phyloP scores from a whole-genome alignment of 176 grass and related monocot genomes.

The Poa annua region DNA sequence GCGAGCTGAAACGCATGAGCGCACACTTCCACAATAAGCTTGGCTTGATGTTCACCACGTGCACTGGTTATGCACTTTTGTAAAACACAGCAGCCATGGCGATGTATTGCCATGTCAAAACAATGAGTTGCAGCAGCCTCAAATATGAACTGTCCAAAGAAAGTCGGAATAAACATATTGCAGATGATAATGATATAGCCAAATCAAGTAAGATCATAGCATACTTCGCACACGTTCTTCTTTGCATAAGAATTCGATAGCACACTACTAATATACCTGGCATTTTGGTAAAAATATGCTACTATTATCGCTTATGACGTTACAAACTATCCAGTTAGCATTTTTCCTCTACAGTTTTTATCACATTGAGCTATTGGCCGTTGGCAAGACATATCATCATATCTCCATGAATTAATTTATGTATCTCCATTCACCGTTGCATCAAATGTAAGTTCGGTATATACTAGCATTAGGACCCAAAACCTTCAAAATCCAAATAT shows the following conservation, averaged over 20 bases:
- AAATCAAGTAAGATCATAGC: slow-evolving; percentile 20
- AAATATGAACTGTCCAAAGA: slow-evolving; percentile 72
- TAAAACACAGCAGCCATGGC: slow-evolving; percentile 86
- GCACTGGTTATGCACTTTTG: slow-evolving; percentile 75
- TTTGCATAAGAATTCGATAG: slow-evolving; percentile 16
- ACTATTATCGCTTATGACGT: background rate
- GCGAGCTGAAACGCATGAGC: slow-evolving; percentile 66
- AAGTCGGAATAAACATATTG: slow-evolving; percentile 8
- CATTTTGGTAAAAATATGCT: background rate
- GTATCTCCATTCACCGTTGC: background rate
- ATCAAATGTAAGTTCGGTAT: slow-evolving; percentile 8
- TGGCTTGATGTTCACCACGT: slow-evolving; percentile 56
- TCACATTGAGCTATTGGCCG: background rate
- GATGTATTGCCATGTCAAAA: slow-evolving; percentile 76
- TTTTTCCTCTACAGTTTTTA: background rate
- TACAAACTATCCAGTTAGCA: background rate
- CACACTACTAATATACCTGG: background rate
- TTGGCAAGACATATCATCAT: background rate
- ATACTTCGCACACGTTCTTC: background rate
- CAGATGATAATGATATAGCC: slow-evolving; percentile 11
- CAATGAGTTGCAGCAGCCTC: slow-evolving; percentile 69
- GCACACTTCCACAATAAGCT: slow-evolving; percentile 71
- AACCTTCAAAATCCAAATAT: background rate
- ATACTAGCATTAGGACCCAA: background rate
- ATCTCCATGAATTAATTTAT: background rate